Evolutionary conservation across 2,329 filamentous ascomycete species (phyloP).

Genomic region (Epichloe gansuensis): DNA sequence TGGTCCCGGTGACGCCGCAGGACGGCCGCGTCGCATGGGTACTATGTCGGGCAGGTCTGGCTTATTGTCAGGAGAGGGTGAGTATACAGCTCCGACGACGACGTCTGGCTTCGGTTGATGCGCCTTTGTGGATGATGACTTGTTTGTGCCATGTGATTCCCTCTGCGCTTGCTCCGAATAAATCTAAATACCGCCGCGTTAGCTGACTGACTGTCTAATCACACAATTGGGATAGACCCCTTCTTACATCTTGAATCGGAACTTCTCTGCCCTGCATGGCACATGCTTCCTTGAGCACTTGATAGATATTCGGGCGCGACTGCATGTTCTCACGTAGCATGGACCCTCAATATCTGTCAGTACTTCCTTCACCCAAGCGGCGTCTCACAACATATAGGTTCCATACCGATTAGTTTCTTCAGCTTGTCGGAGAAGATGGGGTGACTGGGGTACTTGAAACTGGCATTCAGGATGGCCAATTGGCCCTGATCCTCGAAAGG

Average conservation of each 20-base stretch:
- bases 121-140: conserved; percentile 32
- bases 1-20: conserved; percentile 25
- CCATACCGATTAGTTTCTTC: conserved; percentile 73
- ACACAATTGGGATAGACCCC: neutral
- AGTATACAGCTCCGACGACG: conserved; percentile 68
- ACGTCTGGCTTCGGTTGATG: conserved; percentile 39
- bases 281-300: conserved; percentile 78
- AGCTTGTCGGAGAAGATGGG: conserved; percentile 80
- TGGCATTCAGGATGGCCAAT: conserved; percentile 92
- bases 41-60: conserved; percentile 75
- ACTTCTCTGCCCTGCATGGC: conserved; percentile 76
- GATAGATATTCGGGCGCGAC: conserved; percentile 79
- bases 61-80: conserved; percentile 58
- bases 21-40: conserved; percentile 82
- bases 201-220: neutral
- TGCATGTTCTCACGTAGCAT: conserved; percentile 82
- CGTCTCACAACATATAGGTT: neutral
- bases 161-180: conserved; percentile 53
- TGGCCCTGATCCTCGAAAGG: conserved; percentile 97
- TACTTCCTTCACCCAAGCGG: too few relatives aligned
- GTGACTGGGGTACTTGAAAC: conserved; percentile 79
- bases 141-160: conserved; percentile 35
- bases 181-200: conserved; percentile 38
- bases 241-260: conserved; percentile 74
- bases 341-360: conserved; percentile 41